These are phyloP conservation scores for Glebionis coronaria DNA, from an alignment of 129 eudicot genomes.

Conservation along the genomic window DNA sequence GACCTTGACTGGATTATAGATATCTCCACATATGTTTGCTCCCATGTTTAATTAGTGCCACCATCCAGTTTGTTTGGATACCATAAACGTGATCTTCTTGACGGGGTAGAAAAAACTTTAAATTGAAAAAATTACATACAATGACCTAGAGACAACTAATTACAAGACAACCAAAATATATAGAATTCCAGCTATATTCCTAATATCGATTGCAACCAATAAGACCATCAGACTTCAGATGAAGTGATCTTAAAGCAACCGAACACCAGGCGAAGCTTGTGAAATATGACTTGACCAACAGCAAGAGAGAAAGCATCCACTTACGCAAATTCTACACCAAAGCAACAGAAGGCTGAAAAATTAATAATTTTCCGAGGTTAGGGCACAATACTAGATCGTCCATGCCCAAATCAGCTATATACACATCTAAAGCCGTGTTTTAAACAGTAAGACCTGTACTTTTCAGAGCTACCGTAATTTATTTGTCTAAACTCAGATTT, in stretches of 20 bases:
- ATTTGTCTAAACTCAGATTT: too few relatives aligned
- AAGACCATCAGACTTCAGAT: constrained; percentile 22
- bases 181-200: background rate
- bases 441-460: background rate
- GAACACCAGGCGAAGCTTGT: constrained; percentile 19
- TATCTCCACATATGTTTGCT: too few relatives aligned
- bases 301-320: constrained; percentile 21
- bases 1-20: too few relatives aligned
- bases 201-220: constrained; percentile 10
- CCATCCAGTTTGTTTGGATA: constrained; percentile 6
- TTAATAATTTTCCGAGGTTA: constrained; percentile 24
- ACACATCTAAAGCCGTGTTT: background rate
- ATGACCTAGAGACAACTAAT: constrained; percentile 13
- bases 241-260: constrained; percentile 24
- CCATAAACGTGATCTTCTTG: background rate
- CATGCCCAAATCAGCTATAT: constrained; percentile 17
- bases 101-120: background rate
- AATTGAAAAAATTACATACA: constrained; percentile 16
- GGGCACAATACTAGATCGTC: constrained; percentile 15
- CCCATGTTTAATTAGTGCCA: background rate
- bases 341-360: constrained; percentile 23
- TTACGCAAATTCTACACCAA: constrained; percentile 21
- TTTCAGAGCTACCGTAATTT: too few relatives aligned
- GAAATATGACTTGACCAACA: constrained; percentile 17
- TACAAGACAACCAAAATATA: constrained; percentile 9